Conservation (phyloP, 768 basidiomycete species). For the Lactifluus subvellereus region DNA sequence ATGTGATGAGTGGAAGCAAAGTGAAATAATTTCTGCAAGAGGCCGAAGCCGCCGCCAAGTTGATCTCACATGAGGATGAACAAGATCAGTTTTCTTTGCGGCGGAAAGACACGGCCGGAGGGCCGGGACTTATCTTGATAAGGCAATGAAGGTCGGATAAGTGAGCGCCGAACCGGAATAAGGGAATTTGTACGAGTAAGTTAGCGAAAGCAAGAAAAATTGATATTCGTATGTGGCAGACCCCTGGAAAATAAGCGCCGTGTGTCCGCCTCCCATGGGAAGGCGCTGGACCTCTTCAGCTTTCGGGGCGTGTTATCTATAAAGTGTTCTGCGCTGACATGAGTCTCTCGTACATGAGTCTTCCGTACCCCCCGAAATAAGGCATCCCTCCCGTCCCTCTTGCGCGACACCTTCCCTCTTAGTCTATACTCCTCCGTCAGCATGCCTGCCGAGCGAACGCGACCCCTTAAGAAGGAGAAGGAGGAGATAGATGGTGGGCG, state of each 20-base stretch:
- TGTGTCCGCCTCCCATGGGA: constrained; percentile 13
- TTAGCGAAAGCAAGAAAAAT: constrained; percentile 1
- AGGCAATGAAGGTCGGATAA: neutral
- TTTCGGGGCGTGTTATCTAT: constrained; percentile 15
- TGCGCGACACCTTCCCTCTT: constrained; percentile 3
- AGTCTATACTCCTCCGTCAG: neutral
- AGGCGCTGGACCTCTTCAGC: constrained; percentile 2
- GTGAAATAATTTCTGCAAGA: neutral
- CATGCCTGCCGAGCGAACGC: constrained; percentile 25
- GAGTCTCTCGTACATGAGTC: constrained; percentile 6
- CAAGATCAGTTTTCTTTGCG: neutral
- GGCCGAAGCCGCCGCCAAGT: neutral
- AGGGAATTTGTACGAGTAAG: neutral
- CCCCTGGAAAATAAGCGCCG: constrained; percentile 10
- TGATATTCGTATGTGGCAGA: constrained; percentile 7
- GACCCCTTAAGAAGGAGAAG: constrained; percentile 22
- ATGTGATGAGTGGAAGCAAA: neutral
- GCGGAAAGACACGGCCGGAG: constrained; percentile 8
- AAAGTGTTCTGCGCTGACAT: constrained; percentile 13
- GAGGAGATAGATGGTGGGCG: constrained; percentile 12
- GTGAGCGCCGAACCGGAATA: constrained; percentile 3
- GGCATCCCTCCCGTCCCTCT: constrained; percentile 8
- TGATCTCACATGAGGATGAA: neutral
- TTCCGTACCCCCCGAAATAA: constrained; percentile 17
- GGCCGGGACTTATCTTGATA: neutral